phyloP scores from a whole-genome alignment of 352 stramenopile species.

The Phytophthora macrochlamydospora region DNA sequence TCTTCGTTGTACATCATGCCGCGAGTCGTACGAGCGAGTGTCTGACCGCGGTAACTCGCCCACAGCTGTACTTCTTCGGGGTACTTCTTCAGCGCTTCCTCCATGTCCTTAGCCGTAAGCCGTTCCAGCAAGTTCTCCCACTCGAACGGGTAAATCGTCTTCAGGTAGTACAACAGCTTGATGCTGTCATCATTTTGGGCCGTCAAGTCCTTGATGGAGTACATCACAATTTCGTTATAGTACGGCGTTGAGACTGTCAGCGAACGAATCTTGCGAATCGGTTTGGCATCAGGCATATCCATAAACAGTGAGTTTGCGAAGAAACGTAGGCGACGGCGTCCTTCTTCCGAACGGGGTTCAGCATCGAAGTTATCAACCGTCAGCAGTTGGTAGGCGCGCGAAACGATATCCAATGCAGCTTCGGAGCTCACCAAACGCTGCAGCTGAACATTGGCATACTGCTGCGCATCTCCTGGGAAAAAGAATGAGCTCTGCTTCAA shows the following conservation, averaged over 20 bases:
- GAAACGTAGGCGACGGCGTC: conserved; percentile 83
- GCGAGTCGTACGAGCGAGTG: conserved; percentile 76
- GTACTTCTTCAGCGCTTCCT: conserved; percentile 84
- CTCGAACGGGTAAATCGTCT: conserved; percentile 89
- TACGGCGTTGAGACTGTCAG: conserved; percentile 87
- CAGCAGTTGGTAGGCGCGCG: conserved; percentile 83
- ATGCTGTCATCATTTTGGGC: conserved; percentile 92
- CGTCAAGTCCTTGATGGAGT: conserved; percentile 89
- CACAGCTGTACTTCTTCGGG: conserved; percentile 84
- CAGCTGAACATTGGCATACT: conserved; percentile 82
- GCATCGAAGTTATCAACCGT: conserved; percentile 91
- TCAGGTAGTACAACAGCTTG: conserved; percentile 96
- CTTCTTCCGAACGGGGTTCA: conserved; percentile 86
- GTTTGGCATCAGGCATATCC: conserved; percentile 89
- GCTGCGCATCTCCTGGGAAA: conserved; percentile 82
- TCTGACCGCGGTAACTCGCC: conserved; percentile 88
- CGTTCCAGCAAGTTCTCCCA: conserved; percentile 87
- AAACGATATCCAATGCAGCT: conserved; percentile 85
- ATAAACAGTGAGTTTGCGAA: conserved; percentile 91
- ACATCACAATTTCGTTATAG: conserved; percentile 91
- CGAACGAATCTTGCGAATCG: conserved; percentile 86
- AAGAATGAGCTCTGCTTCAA: conserved; percentile 90
- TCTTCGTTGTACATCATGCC: conserved; percentile 92
- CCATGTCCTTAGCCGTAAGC: conserved; percentile 79
- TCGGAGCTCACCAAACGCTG: conserved; percentile 84